These are phyloP conservation scores for Linnemannia elongata DNA, from an alignment of 192 early-diverging fungal species.

Conservation along the genomic window DNA sequence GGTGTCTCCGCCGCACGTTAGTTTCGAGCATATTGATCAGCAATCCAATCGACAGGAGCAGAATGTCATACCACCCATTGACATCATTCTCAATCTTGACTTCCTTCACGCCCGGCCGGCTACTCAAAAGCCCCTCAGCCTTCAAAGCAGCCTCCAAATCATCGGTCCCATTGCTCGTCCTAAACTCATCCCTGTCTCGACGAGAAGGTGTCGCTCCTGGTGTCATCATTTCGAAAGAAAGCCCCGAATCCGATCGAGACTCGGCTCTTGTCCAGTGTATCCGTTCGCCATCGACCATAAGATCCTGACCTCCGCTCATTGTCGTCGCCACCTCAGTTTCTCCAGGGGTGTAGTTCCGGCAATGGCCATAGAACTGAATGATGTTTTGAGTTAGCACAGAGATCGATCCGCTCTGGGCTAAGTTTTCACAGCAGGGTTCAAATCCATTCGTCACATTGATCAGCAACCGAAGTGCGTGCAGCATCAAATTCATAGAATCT, in stretches of 20 bases:
- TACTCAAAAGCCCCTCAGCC: neutral
- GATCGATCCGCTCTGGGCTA: slow-evolving; percentile 35
- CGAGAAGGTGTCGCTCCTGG: neutral
- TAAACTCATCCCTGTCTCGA: neutral
- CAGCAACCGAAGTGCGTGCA: slow-evolving; percentile 32
- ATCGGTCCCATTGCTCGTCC: neutral
- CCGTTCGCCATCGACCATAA: neutral
- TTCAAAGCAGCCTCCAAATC: slow-evolving; percentile 6
- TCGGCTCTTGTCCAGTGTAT: neutral
- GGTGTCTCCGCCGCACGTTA: slow-evolving; percentile 10
- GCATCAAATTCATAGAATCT: slow-evolving; percentile 49
- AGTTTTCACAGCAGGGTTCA: slow-evolving; percentile 35
- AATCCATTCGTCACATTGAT: slow-evolving; percentile 44
- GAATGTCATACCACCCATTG: slow-evolving; percentile 49
- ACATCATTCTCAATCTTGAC: slow-evolving; percentile 29
- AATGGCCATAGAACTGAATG: slow-evolving; percentile 39
- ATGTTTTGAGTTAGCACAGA: slow-evolving; percentile 38
- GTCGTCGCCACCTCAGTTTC: neutral
- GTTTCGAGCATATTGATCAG: slow-evolving; percentile 53
- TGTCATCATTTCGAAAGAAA: slow-evolving; percentile 1
- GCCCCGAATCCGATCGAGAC: neutral
- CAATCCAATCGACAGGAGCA: slow-evolving; percentile 43
- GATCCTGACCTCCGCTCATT: neutral
- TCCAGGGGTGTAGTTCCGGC: slow-evolving; percentile 23
- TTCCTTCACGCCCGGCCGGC: neutral